These are phyloP conservation scores for Lineolata rhizophorae DNA, from an alignment of 495 filamentous ascomycete genomes.

Conservation along the genomic window DNA sequence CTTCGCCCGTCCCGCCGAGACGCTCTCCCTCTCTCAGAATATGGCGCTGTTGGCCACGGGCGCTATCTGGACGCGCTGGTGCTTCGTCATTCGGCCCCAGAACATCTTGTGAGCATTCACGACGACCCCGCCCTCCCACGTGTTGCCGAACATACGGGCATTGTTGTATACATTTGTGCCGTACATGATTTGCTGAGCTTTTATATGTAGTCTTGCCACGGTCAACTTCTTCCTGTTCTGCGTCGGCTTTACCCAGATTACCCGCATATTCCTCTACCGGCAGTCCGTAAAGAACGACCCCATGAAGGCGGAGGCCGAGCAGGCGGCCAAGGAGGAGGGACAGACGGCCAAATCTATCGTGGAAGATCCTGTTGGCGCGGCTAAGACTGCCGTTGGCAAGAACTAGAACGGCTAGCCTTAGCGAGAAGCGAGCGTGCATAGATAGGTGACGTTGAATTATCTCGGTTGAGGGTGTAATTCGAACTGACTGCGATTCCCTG, in stretches of 20 bases:
- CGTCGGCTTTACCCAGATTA: conserved; percentile 64
- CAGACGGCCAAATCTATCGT: conserved; percentile 24
- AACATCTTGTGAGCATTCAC: conserved; percentile 70
- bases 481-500: no score
- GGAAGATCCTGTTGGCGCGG: conserved; percentile 10
- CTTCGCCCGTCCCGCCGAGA: conserved; percentile 76
- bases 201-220: conserved; percentile 44
- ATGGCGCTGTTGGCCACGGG: conserved; percentile 71
- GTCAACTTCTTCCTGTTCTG: conserved; percentile 96
- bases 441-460: no score
- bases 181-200: not conserved
- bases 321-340: conserved; percentile 27
- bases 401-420: no score
- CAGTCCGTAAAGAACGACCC: conserved; percentile 30
- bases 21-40: conserved; percentile 84
- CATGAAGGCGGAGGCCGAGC: conserved; percentile 15
- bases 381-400: no score
- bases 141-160: no score
- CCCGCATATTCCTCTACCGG: conserved; percentile 51
- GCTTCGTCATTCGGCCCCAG: conserved; percentile 81
- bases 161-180: no score
- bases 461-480: no score
- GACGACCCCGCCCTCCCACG: no score
- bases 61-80: conserved; percentile 95
- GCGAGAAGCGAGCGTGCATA: no score